Base-by-base conservation (phyloP, 192 early-diverging fungal species). In the Coemansia sp. region DNA sequence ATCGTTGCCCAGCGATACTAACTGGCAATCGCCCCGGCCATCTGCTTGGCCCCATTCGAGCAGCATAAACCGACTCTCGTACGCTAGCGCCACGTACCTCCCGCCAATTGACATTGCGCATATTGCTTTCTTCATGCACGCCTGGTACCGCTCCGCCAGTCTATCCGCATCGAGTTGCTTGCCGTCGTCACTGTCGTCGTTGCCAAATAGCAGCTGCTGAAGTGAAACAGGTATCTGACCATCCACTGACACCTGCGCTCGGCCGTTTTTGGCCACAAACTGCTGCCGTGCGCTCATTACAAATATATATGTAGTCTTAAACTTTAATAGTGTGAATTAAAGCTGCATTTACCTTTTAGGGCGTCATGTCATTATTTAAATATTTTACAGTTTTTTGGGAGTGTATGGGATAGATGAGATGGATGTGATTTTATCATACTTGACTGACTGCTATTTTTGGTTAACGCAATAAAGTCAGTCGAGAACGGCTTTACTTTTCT, bases 1-100 rank as follows among this genome's bases (percentile, higher is more conserved):
- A 15, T 78, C 75, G 24, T 50, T 66, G 53, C 75, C 67, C 14
- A 78, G 62, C 11, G 75, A 78, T 15, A 78, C 64, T 22, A 78
- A 55, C 15, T 69, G 65, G 52, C 67, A 72, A 11, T 67, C 39
- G 27, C 21, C 15, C 25, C 17, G 14, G 57, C 37, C 5, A 38
- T 38, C 24, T 64, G 59, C 7, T 35, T 35, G 32, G 8, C 65
- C 57, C 2, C 63, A 19, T 37, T 66, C 75, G 5, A 78, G 61
- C 22, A 78, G 51, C 70, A 78, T 78, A 55, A 68, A 78, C 9
- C 75, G 22, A 22, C 65, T 64, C 1, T 59, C 21, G 38, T 69
- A 61, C 19, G 69, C 69, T 9, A 78, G 37, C 21, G 70, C 66
- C 67, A 78, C 10, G 25, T 72, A 64, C 0, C 29, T 56, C 19